Base-by-base conservation (phyloP, 306 rosid species). In the Cotoneaster glaucophyllus region DNA sequence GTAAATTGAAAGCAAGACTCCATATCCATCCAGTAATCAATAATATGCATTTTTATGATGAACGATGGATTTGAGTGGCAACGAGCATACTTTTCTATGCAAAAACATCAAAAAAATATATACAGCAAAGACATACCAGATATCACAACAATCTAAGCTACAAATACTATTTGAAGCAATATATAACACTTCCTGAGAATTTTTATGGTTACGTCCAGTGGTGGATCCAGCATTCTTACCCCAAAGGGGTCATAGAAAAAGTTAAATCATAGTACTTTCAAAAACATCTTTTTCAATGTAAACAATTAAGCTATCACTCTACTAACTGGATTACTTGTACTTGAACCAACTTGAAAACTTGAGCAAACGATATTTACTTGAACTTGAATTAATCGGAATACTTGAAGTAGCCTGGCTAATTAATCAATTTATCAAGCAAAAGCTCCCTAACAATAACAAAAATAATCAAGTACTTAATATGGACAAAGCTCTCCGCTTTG, bases 1-100 rank as follows among this genome's bases (percentile, higher is more conserved):
- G 73, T 18, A 39, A 76, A 22, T 29, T 37, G 18, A 80, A 74
- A 44, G 54, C 50, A 54, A 74, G 82, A 4, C 22, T 70, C 58
- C 15, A 37, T n/a, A 5, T 56, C 64, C 58, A 17, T 57, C 72
- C 56, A 73, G 28, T 57, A 53, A 41, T 77, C 77, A 84, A 11
- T 34, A 54, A 59, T 44, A 8, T 59, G 39, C 68, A 17, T 72
- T 37, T 26, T 9, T 37, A 54, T 22, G 32, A 71, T 8, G 24
- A 71, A 14, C 34, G 3, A 54, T 21, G 56, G 31, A 66, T 9
- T 62, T 57, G 34, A 41, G 37, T 32, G 34, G 4, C 17, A 41
- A 45, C 57, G 58, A 83, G 56, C 59, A 21, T 67, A 7, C 37
- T 4, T 57, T 66, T 72, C 24, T 17, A 34, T 17, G 67, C 67